phyloP scores from a whole-genome alignment of 2,329 filamentous ascomycete genomes.

The Magnaporthiopsis incrustans region DNA sequence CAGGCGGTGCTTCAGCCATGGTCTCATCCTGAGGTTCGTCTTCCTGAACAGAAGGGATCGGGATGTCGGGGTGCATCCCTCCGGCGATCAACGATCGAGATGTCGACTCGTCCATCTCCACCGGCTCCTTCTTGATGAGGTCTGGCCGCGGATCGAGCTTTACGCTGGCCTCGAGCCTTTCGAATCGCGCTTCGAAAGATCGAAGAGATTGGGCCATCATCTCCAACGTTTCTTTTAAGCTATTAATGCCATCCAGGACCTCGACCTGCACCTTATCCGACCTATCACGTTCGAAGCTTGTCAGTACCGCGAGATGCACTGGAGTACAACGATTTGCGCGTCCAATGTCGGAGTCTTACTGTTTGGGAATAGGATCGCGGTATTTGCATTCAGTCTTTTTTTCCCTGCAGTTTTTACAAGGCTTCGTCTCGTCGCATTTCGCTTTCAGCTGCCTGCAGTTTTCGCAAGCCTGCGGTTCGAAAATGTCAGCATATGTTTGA shows the following conservation, averaged over 20 bases:
- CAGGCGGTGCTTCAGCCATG: not conserved
- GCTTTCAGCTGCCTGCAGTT: constrained; percentile 81
- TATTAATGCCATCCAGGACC: constrained; percentile 45
- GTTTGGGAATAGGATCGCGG: constrained; percentile 82
- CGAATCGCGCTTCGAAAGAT: constrained; percentile 1
- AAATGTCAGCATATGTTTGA: not conserved
- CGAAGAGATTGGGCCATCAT: not conserved
- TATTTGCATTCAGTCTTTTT: constrained; percentile 81
- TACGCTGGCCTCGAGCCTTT: not conserved
- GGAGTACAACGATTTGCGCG: not conserved
- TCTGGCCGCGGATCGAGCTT: not conserved
- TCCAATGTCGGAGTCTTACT: constrained; percentile 48
- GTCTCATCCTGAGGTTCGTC: not conserved
- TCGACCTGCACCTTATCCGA: constrained; percentile 54
- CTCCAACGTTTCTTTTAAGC: constrained; percentile 19
- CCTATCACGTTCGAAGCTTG: constrained; percentile 22
- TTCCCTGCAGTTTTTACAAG: constrained; percentile 80
- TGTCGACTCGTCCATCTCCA: not conserved
- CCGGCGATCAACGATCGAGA: not conserved
- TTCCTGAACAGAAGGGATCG: not conserved
- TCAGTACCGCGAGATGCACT: constrained; percentile 14
- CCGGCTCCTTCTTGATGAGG: not conserved
- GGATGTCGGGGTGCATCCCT: not conserved
- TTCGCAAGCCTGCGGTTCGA: constrained; percentile 65
- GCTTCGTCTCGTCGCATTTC: constrained; percentile 83